phyloP scores from a whole-genome alignment of 805 yeast species.

The Candida corydali region DNA sequence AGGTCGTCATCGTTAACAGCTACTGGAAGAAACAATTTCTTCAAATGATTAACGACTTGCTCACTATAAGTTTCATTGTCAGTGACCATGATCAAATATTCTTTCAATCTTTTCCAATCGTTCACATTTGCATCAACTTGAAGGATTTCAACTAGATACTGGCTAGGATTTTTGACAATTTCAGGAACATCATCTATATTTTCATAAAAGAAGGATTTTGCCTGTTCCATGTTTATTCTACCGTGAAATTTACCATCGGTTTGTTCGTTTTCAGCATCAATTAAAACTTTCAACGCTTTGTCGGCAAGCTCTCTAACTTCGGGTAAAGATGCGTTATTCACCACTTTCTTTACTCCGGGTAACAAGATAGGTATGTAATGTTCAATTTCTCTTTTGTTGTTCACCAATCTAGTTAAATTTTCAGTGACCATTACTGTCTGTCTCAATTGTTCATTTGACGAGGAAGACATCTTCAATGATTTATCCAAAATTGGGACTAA shows the following conservation, averaged over 20 bases:
- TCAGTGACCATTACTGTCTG: conserved; percentile 95
- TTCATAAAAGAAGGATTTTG: conserved; percentile 39
- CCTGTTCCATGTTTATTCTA: conserved; percentile 55
- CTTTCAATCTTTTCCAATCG: conserved; percentile 47
- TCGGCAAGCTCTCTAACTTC: conserved; percentile 92
- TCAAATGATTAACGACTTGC: conserved; percentile 43
- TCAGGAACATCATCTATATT: conserved; percentile 5
- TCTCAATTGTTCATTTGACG: conserved; percentile 93
- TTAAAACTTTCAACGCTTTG: conserved; percentile 78
- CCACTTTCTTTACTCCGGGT: conserved; percentile 91
- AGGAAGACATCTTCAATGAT: conserved; percentile 79
- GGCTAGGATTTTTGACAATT: conserved; percentile 4
- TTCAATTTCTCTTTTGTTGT: conserved; percentile 89
- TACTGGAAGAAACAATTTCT: conserved; percentile 46
- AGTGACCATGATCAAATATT: conserved; percentile 43
- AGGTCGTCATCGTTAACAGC: conserved; percentile 50
- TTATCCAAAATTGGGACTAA: conserved; percentile 90
- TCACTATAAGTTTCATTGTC: conserved; percentile 35
- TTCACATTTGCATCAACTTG: conserved; percentile 41
- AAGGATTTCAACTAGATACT: conserved; percentile 43
- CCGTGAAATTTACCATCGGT: conserved; percentile 75
- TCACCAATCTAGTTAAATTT: conserved; percentile 91
- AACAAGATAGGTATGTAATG: conserved; percentile 76
- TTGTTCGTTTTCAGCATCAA: conserved; percentile 70
- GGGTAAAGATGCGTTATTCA: conserved; percentile 86